Evolutionary conservation across 768 basidiomycete genomes (phyloP), one percentile per base, ranked within the genome.

Genomic region (Asterophora lycoperdoides): DNA sequence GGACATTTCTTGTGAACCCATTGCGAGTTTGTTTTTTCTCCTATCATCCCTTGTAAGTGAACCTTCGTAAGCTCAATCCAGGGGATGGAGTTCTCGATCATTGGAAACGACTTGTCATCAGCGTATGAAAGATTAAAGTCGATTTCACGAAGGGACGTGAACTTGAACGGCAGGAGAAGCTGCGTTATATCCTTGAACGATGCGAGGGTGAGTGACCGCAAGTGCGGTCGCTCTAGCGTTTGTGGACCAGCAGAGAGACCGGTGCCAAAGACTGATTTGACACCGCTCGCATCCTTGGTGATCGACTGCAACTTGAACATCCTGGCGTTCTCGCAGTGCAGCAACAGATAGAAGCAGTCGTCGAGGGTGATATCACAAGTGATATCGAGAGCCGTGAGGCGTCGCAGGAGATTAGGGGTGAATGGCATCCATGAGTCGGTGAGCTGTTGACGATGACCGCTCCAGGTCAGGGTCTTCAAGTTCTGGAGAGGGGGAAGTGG

Each of bases 391-490:
- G 5, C 48, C n/a, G 51, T 39, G n/a, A 52, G 46, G 1, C 19
- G 28, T 5, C 4, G 4, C 15, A 52, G 51, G 15, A 48, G 41
- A 17, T 41, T 26, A 14, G 46, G 46, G 8, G 46, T 32, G 11
- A 52, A 48, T 20, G 51, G 51, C 11, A 52, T 20, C 51, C 51
- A 52, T 17, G 51, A 52, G 9, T 26, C 13, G 9, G 41, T 9
- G 5, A 52, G 19, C 30, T 52, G 51, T 30, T 44, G 26, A 30
- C 41, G 35, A 39, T 47, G 51, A 20, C 29, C 51, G 7, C 17
- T 48, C 46, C 46, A 52, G 6, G 40, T 44, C 35, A 52, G 46
- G 10, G 35, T 46, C 28, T 33, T 34, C n/a, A 52, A 11, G 14
- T 48, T 52, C 9, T 7, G 2, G 11, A 48, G 33, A 2, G 20